Evolutionary conservation across 2,329 filamentous ascomycete species (phyloP), one percentile per base, ranked within the genome.

Genomic region (Diaporthe sp.): DNA sequence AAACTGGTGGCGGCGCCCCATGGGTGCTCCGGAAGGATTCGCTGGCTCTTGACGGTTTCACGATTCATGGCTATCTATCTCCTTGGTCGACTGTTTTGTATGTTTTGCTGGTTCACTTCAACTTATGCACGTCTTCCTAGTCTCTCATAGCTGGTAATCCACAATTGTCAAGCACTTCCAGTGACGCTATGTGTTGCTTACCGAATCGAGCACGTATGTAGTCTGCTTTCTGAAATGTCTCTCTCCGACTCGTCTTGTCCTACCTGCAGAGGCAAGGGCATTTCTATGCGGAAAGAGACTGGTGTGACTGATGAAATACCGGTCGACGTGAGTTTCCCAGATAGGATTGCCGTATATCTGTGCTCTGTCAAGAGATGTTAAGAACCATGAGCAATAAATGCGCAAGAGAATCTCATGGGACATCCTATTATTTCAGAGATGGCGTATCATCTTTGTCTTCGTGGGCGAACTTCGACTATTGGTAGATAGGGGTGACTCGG

Each of bases 41-140:
- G 5, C 1, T 31, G 34, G 49, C 34, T 42, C 49, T 70, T 55
- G 65, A 55, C 49, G 34, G 22, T 31, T 4, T 42, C 5, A 42
- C 17, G 34, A 70, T 55, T 55, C 12, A 9, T 55, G n/a, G 65
- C 65, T 55, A 31, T 31, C 8, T 25, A 42, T 70, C 34, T 55
- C 65, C 34, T 70, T 70, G 65, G 22, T 70, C 13, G 65, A 70
- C 65, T 42, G n/a, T 55, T 42, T 34, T 22, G n/a, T 53, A 8
- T 70, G 65, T 70, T 39, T 42, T 42, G 47, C 65, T 55, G 65
- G 15, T 28, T 13, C 22, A 70, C 55, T 70, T 70, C 65, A 55
- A 70, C 65, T 39, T 55, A 55, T 20, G 20, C 49, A 70, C 49
- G 65, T 28, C 65, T 55, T 70, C 65, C 34, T 70, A 42, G 49